Percentiles rank a stretch among this genome's conserved stretches.
Conservation (phyloP, 805 yeast genomes). For the Limtongozyma cylindracea region DNA sequence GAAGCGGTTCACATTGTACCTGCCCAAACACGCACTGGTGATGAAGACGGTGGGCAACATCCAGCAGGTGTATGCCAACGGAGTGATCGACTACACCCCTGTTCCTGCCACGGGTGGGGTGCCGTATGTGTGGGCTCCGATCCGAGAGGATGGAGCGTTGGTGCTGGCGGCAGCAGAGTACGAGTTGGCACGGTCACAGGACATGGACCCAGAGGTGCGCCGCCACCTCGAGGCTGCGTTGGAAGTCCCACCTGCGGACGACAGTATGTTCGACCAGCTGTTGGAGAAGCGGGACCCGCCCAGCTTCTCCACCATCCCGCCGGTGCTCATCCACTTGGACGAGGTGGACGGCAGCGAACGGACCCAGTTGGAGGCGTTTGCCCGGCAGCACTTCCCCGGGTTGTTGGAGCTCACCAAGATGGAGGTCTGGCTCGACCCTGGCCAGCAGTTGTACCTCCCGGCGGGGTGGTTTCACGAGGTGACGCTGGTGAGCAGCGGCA, state of each 20-base stretch:
- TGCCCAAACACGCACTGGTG: conserved; percentile 33
- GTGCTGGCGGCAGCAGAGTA: too few relatives aligned
- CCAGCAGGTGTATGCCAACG: conserved; percentile 24
- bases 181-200: too few relatives aligned
- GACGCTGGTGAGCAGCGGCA: conserved; percentile 24
- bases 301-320: conserved; percentile 40
- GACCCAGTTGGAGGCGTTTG: conserved; percentile 8
- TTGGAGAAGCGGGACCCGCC: conserved; percentile 34
- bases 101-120: too few relatives aligned
- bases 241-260: too few relatives aligned
- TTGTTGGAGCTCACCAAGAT: conserved; percentile 15
- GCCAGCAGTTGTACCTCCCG: conserved; percentile 46
- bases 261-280: too few relatives aligned
- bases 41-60: conserved; percentile 42
- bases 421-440: conserved; percentile 25
- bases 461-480: conserved; percentile 76
- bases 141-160: conserved; percentile 43
- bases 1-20: conserved; percentile 40
- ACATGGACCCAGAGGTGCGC: too few relatives aligned
- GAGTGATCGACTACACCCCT: conserved; percentile 38
- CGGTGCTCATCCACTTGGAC: conserved; percentile 32
- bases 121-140: too few relatives aligned
- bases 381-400: conserved; percentile 20
- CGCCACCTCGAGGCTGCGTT: too few relatives aligned
- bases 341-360: conserved; percentile 11